Conservation (phyloP, 2,329 filamentous ascomycete species). For the Emmonsia crescens region DNA sequence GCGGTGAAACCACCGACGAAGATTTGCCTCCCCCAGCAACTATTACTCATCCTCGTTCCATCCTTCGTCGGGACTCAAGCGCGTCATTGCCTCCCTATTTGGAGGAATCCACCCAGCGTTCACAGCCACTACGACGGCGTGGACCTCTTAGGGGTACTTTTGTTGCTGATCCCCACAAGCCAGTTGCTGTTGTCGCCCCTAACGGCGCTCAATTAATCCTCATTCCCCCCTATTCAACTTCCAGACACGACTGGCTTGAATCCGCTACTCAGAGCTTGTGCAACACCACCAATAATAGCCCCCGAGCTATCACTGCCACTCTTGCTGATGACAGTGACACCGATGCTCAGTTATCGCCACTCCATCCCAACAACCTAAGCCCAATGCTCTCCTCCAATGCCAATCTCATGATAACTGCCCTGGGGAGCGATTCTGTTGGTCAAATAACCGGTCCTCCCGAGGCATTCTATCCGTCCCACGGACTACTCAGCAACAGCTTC, state of each 20-base stretch:
- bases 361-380: conserved; percentile 24
- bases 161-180: conserved; percentile 38
- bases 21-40: conserved; percentile 40
- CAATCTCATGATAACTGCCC: conserved; percentile 69
- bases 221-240: conserved; percentile 37
- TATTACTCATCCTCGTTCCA: conserved; percentile 38
- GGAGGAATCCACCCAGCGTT: conserved; percentile 24
- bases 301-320: conserved; percentile 29
- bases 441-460: conserved; percentile 63
- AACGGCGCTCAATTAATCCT: conserved; percentile 40
- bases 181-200: conserved; percentile 37
- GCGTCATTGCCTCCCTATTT: conserved; percentile 34
- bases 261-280: conserved; percentile 32
- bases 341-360: conserved; percentile 31
- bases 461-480: conserved; percentile 61
- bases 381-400: conserved; percentile 57
- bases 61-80: conserved; percentile 40
- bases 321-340: conserved; percentile 36
- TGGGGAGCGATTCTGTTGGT: conserved; percentile 44
- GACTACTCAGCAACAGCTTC: conserved; percentile 43
- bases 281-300: conserved; percentile 35
- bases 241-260: conserved; percentile 36
- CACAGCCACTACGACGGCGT: conserved; percentile 27
- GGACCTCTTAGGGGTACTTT: conserved; percentile 40
- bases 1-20: conserved; percentile 52